These are phyloP conservation scores for Didymella sp. DNA, from an alignment of 2,329 filamentous ascomycete species.

Conservation along the genomic window DNA sequence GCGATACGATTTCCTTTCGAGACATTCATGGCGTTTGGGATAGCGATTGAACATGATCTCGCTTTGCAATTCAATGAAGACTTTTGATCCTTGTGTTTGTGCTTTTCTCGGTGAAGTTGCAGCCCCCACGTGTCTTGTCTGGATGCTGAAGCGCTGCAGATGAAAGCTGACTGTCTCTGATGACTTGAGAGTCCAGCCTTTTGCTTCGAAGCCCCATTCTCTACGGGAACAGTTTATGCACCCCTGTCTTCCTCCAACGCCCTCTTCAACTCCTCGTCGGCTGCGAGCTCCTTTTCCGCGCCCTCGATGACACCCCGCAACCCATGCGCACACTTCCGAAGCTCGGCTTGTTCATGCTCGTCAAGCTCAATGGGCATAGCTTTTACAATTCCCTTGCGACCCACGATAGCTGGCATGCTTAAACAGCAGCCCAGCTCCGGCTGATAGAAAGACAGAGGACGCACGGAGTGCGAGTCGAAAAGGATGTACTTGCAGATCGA, in stretches of 20 bases:
- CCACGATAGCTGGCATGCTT: slow-evolving; percentile 59
- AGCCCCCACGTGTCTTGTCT: neutral
- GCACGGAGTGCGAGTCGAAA: slow-evolving; percentile 56
- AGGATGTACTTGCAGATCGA: slow-evolving; percentile 61
- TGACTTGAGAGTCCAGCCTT: neutral
- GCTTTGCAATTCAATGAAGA: neutral
- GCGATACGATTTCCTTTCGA: neutral
- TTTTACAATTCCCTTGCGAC: slow-evolving; percentile 56
- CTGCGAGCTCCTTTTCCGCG: slow-evolving; percentile 46
- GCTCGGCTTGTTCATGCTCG: slow-evolving; percentile 42
- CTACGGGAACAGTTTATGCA: neutral
- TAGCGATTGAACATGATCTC: slow-evolving; percentile 5
- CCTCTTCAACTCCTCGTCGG: slow-evolving; percentile 36
- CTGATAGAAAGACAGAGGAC: slow-evolving; percentile 59
- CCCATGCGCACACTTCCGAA: slow-evolving; percentile 47
- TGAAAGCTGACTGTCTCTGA: neutral
- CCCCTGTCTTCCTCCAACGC: slow-evolving; percentile 35
- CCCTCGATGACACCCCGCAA: slow-evolving; percentile 49
- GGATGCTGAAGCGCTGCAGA: too few relatives aligned
- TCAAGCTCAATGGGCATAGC: slow-evolving; percentile 47
- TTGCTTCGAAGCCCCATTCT: neutral
- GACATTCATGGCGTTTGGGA: slow-evolving; percentile 9
- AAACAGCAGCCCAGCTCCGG: slow-evolving; percentile 58
- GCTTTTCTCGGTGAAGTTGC: neutral
- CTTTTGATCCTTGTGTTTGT: neutral